Conservation (phyloP, 495 filamentous ascomycete species). For the Thermochaetoides thermophila region DNA sequence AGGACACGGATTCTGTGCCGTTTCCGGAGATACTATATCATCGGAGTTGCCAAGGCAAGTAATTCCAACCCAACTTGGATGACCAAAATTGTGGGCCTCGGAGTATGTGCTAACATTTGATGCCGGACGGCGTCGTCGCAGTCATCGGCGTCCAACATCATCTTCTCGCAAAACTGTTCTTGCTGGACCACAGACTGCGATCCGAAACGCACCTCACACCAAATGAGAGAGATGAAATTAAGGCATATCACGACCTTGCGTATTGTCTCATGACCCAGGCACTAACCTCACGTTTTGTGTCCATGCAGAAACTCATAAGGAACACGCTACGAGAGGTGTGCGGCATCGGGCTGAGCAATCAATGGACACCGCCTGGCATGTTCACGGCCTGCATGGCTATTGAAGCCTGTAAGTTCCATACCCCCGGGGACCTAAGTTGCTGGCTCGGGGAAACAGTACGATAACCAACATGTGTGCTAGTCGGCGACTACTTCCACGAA, state of each 20-base stretch:
- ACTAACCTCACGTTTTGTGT: no score
- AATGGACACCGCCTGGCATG: constrained; percentile 36
- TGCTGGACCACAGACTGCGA: constrained; percentile 1
- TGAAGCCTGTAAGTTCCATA: constrained; percentile 33
- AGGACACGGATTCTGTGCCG: not conserved
- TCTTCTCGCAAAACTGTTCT: constrained; percentile 36
- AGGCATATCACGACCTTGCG: not conserved
- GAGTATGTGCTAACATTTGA: not conserved
- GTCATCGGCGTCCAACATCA: constrained; percentile 41
- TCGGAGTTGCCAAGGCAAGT: constrained; percentile 33
- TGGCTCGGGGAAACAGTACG: no score
- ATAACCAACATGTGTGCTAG: constrained; percentile 11
- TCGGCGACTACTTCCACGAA: constrained; percentile 32
- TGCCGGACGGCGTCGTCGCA: no score
- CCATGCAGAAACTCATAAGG: constrained; percentile 30
- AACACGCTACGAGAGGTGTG: constrained; percentile 31
- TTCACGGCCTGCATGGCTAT: constrained; percentile 42
- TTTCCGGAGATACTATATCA: constrained; percentile 36
- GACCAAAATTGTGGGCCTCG: not conserved
- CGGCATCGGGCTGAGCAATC: constrained; percentile 36
- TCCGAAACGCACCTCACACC: not conserved
- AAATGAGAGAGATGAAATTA: not conserved
- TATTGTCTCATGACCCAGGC: no score
- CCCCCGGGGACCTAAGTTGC: no score
- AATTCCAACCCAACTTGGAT: not conserved